Conservation (phyloP, 257 asterid genomes). For the Penstemon newberryi region DNA sequence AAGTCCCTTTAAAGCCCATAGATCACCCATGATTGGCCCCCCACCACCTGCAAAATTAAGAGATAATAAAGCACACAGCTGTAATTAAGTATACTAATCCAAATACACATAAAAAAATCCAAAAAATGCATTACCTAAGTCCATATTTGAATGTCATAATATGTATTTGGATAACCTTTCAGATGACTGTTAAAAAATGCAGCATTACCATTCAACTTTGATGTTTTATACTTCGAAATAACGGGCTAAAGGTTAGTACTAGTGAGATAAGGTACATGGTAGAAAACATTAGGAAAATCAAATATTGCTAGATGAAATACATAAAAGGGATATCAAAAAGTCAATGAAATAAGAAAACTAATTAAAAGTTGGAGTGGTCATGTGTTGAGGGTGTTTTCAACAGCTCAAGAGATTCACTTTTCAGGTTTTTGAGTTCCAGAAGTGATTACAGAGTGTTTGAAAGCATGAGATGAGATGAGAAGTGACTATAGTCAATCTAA, state of each 20-base stretch:
- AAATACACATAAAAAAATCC: neutral
- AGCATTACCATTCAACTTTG: neutral
- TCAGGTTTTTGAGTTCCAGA: no score
- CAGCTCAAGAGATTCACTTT: no score
- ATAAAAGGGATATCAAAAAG: neutral
- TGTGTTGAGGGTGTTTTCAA: neutral
- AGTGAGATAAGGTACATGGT: neutral
- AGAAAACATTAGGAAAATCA: neutral
- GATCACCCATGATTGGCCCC: conserved; percentile 97
- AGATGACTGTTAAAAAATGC: neutral
- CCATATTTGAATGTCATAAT: neutral
- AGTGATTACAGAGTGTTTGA: neutral
- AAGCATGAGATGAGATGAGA: neutral
- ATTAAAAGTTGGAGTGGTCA: neutral
- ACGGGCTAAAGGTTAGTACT: neutral
- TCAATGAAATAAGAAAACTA: neutral
- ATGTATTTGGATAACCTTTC: neutral
- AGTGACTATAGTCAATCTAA: neutral
- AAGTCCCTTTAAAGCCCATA: conserved; percentile 98
- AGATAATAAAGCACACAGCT: conserved; percentile 15
- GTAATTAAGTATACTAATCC: conserved; percentile 7
- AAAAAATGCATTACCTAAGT: conserved; percentile 1
- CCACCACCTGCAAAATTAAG: conserved; percentile 73
- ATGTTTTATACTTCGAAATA: neutral
- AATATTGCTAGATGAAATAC: neutral